Evolutionary conservation across 164 flowering plant species (phyloP).

Genomic region (Piper betle): DNA sequence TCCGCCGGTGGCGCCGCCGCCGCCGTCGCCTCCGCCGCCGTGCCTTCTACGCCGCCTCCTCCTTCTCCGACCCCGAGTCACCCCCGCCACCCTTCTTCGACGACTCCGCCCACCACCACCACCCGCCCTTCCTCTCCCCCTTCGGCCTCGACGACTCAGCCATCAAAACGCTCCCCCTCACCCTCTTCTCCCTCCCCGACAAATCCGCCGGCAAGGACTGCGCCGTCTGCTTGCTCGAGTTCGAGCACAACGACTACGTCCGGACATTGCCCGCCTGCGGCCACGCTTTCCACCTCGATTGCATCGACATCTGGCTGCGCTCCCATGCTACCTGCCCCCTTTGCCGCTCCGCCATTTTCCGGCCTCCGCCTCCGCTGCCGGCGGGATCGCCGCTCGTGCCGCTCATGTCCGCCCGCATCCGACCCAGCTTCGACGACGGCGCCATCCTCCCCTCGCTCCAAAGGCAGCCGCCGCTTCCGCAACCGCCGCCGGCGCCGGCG

Average conservation of each 20-base stretch:
- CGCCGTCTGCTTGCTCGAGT: conserved; percentile 83
- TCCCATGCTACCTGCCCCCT: conserved; percentile 95
- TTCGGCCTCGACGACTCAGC: conserved; percentile 31
- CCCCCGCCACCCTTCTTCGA: conserved; percentile 67
- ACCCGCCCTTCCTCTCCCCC: conserved; percentile 37
- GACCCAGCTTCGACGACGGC: conserved; percentile 64
- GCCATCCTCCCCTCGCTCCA: conserved; percentile 22
- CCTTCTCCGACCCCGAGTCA: conserved; percentile 6
- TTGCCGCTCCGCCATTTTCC: conserved; percentile 73
- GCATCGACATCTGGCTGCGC: conserved; percentile 86
- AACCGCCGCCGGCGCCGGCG: conserved; percentile 17
- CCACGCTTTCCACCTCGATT: conserved; percentile 87
- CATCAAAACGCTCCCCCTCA: conserved; percentile 67
- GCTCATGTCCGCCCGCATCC: conserved; percentile 73
- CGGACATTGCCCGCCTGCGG: conserved; percentile 77
- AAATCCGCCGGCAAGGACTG: conserved; percentile 30
- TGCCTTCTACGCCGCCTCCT: too few relatives aligned
- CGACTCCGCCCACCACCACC: conserved; percentile 32
- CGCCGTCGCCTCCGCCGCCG: conserved; percentile 39
- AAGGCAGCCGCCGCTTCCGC: conserved; percentile 16
- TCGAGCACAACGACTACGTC: conserved; percentile 71
- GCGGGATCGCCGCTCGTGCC: conserved; percentile 65
- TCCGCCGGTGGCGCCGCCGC: conserved; percentile 20
- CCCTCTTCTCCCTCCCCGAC: conserved; percentile 25
- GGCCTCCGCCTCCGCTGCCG: conserved; percentile 5